These are phyloP conservation scores for Dacryopinax primogenitus DNA, from an alignment of 768 basidiomycete genomes.

Conservation along the genomic window DNA sequence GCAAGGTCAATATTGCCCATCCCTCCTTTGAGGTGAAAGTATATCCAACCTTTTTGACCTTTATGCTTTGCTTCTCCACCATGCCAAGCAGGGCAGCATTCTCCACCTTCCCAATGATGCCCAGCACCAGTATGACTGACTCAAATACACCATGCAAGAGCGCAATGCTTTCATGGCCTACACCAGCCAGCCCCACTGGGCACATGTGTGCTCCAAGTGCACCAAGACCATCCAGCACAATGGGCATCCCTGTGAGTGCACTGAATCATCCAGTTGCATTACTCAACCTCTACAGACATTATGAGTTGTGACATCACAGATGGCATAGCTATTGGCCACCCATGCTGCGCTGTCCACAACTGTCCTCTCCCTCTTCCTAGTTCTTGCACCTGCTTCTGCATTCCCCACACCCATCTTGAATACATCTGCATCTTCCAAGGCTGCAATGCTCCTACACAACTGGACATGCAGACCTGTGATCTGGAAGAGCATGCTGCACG, in stretches of 20 bases:
- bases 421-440: background rate
- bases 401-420: background rate
- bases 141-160: constrained; percentile 19
- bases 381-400: background rate
- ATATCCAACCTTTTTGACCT: constrained; percentile 25
- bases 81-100: constrained; percentile 7
- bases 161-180: constrained; percentile 22
- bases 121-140: constrained; percentile 17
- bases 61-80: constrained; percentile 20
- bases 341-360: background rate
- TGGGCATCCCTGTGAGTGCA: constrained; percentile 10
- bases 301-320: constrained; percentile 9
- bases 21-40: constrained; percentile 18
- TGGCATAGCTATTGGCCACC: constrained; percentile 2
- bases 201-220: constrained; percentile 25
- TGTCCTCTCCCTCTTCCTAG: background rate
- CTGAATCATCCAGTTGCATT: constrained; percentile 6
- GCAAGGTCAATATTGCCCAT: constrained; percentile 9
- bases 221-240: constrained; percentile 16
- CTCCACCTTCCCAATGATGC: constrained; percentile 20
- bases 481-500: background rate
- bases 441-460: background rate
- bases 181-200: constrained; percentile 25
- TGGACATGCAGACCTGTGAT: background rate
- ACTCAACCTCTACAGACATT: constrained; percentile 7